These are phyloP conservation scores for Auriscalpium microsporum DNA, from an alignment of 768 basidiomycete species.

Conservation along the genomic window DNA sequence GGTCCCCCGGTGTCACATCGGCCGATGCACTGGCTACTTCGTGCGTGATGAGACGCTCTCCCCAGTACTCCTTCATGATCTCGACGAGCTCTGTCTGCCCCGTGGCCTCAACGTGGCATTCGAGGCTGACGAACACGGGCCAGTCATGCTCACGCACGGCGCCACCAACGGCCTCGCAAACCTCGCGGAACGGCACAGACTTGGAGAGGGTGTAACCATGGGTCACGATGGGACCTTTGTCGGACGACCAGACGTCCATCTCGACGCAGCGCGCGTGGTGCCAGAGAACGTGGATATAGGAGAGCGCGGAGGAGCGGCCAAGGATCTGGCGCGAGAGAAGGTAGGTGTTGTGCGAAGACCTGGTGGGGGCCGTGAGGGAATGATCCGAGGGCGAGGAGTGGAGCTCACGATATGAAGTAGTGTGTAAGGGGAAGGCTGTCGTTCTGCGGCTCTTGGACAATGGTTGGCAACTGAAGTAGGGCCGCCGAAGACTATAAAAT, in stretches of 20 bases:
- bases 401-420: conserved; percentile 43
- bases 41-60: conserved; percentile 38
- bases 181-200: conserved; percentile 41
- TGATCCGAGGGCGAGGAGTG: background rate
- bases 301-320: conserved; percentile 43
- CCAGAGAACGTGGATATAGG: conserved; percentile 46
- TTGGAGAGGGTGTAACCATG: conserved; percentile 54
- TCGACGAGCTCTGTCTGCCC: conserved; percentile 46
- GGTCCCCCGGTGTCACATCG: conserved; percentile 34
- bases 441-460: conserved; percentile 26
- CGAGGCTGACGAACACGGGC: conserved; percentile 53
- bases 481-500: conserved; percentile 14
- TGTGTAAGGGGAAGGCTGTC: conserved; percentile 41
- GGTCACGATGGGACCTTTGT: conserved; percentile 46
- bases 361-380: conserved; percentile 16
- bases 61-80: conserved; percentile 44
- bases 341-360: conserved; percentile 63
- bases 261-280: conserved; percentile 52
- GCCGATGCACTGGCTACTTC: conserved; percentile 29
- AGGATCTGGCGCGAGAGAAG: conserved; percentile 49
- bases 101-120: conserved; percentile 48
- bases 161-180: conserved; percentile 44
- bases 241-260: conserved; percentile 59
- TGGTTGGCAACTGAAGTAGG: conserved; percentile 29
- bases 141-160: conserved; percentile 35